These are phyloP conservation scores for Hygrophoropsis aurantiaca DNA, from an alignment of 768 basidiomycete species.

Conservation along the genomic window DNA sequence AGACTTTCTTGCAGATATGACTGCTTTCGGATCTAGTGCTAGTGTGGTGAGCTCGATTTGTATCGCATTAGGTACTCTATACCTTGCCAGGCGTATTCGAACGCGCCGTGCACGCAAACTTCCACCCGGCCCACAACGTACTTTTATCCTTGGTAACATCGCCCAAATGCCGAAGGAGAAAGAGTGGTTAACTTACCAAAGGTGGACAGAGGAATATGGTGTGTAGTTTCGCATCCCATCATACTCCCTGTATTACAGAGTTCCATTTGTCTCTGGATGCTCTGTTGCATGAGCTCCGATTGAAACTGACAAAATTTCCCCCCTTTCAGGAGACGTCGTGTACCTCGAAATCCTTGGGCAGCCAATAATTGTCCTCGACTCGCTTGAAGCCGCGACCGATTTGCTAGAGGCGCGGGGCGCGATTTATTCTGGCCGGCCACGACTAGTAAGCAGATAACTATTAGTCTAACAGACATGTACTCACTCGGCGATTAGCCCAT, in stretches of 20 bases:
- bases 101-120: neutral
- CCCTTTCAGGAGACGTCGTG: constrained; percentile 9
- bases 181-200: neutral
- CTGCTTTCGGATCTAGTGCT: too few species aligned
- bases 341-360: constrained; percentile 9
- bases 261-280: neutral
- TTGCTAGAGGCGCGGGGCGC: constrained; percentile 14
- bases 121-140: neutral
- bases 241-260: too few species aligned
- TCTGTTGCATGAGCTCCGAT: neutral
- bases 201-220: constrained; percentile 1
- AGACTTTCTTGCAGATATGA: too few species aligned
- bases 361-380: constrained; percentile 11
- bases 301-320: neutral
- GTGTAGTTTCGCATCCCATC: neutral
- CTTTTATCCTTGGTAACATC: neutral
- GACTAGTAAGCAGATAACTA: constrained; percentile 34
- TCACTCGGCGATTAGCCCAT: neutral
- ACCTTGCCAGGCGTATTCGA: too few species aligned
- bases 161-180: neutral
- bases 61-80: too few species aligned
- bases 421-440: constrained; percentile 19
- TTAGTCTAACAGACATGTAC: constrained; percentile 13
- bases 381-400: constrained; percentile 12
- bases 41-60: too few species aligned